Evolutionary conservation across 805 yeast genomes (phyloP).

Genomic region (Priceomyces melissophilus): DNA sequence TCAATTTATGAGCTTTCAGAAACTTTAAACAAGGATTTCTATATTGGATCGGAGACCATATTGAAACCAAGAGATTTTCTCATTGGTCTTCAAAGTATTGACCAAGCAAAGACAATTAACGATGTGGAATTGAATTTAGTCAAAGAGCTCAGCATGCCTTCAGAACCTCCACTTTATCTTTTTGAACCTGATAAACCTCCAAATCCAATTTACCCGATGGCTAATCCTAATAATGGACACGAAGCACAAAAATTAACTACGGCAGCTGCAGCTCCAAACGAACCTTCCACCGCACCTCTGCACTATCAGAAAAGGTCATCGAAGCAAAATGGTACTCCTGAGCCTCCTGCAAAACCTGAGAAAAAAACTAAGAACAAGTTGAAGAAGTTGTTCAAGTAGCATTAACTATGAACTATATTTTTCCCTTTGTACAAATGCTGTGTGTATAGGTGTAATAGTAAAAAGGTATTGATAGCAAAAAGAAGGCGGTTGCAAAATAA

Average conservation of each 20-base stretch:
- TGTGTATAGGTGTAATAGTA: too few species aligned
- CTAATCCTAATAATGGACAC: background rate
- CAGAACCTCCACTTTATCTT: constrained; percentile 43
- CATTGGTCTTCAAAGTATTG: constrained; percentile 41
- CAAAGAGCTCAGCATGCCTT: constrained; percentile 23
- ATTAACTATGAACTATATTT: too few species aligned
- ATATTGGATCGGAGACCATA: constrained; percentile 77
- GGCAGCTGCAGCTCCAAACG: constrained; percentile 1
- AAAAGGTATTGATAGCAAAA: too few species aligned
- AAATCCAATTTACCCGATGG: constrained; percentile 8
- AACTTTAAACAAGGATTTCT: constrained; percentile 64
- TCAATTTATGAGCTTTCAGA: constrained; percentile 68
- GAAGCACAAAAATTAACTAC: constrained; percentile 1
- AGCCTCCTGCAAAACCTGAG: constrained; percentile 18
- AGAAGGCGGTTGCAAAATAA: too few species aligned
- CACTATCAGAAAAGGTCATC: constrained; percentile 24
- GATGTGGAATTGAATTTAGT: constrained; percentile 39
- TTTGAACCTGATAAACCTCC: constrained; percentile 29
- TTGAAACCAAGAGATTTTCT: constrained; percentile 53
- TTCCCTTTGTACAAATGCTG: too few species aligned
- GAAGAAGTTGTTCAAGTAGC: constrained; percentile 42
- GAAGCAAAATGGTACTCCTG: background rate
- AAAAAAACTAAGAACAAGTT: constrained; percentile 44
- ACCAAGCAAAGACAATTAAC: constrained; percentile 33
- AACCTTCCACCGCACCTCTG: constrained; percentile 13